Evolutionary conservation across 75 land plant species (phyloP).

Genomic region (Gnetum montanum): DNA sequence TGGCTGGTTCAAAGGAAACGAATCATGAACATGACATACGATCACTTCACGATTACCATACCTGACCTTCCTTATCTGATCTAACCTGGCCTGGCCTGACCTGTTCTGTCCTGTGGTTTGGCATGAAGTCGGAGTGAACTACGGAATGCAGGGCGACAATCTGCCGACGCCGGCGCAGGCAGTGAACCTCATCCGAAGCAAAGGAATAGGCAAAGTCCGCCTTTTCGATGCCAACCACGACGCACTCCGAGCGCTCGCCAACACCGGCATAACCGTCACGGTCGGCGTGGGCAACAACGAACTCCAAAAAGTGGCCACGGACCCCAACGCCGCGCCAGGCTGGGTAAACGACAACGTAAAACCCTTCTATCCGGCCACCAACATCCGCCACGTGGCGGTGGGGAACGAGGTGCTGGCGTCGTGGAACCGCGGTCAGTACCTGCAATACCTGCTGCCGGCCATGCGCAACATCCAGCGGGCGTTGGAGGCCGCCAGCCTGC

Average conservation of each 20-base stretch:
- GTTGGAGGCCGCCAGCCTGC: background rate
- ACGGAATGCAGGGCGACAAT: conserved; percentile 3
- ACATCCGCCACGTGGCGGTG: background rate
- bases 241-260: conserved; percentile 13
- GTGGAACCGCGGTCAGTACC: background rate
- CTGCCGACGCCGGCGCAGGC: conserved; percentile 9
- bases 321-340: background rate
- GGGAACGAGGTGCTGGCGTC: background rate
- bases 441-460: conserved; percentile 25
- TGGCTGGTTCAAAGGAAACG: no score
- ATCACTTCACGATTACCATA: no score
- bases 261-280: conserved; percentile 14
- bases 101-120: no score
- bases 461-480: conserved; percentile 30
- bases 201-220: conserved; percentile 7
- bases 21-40: no score
- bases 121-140: background rate
- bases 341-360: background rate
- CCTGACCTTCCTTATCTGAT: no score
- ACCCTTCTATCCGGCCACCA: background rate
- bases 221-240: conserved; percentile 17
- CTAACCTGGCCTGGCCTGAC: no score
- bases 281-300: background rate
- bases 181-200: conserved; percentile 3
- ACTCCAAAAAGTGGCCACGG: background rate